Conservation (phyloP, 2,329 filamentous ascomycete species). For the Trichoderma koningii region DNA sequence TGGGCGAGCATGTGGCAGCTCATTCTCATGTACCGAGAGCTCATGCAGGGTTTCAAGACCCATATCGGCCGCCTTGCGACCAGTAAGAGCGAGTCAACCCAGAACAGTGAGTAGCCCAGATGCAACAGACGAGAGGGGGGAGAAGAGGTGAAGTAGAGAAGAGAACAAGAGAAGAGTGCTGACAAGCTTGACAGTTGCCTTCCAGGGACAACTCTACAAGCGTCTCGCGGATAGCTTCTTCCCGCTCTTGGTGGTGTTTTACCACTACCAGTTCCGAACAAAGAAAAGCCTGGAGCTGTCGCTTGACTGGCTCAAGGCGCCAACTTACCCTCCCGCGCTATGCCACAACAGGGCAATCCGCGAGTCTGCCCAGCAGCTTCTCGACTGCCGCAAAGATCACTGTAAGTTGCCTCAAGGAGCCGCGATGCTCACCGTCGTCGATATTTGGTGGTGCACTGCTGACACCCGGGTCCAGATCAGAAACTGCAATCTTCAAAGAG, state of each 20-base stretch:
- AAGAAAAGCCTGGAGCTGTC: constrained; percentile 46
- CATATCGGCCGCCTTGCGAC: constrained; percentile 35
- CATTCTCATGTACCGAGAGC: constrained; percentile 51
- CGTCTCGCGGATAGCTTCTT: constrained; percentile 41
- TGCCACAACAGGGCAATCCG: constrained; percentile 37
- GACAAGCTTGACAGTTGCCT: constrained; percentile 27
- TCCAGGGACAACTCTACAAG: constrained; percentile 32
- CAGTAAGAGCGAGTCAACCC: constrained; percentile 32
- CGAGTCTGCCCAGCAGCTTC: constrained; percentile 37
- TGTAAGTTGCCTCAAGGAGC: constrained; percentile 37
- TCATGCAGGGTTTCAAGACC: constrained; percentile 39
- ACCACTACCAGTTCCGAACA: constrained; percentile 46
- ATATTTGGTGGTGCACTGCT: neutral
- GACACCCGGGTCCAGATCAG: constrained; percentile 34
- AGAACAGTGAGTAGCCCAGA: constrained; percentile 27
- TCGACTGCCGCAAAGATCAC: constrained; percentile 41
- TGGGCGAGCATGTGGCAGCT: constrained; percentile 55
- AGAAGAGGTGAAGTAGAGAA: neutral
- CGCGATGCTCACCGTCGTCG: neutral
- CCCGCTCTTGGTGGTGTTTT: constrained; percentile 44
- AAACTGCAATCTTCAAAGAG: constrained; percentile 38
- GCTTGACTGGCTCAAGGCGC: constrained; percentile 43
- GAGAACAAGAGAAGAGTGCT: neutral
- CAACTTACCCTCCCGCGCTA: constrained; percentile 34
- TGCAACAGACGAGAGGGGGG: neutral